Percentiles rank a stretch among this genome's conserved stretches.
phyloP scores from a whole-genome alignment of 2,329 filamentous ascomycete species.

The Neofusicoccum sp. region DNA sequence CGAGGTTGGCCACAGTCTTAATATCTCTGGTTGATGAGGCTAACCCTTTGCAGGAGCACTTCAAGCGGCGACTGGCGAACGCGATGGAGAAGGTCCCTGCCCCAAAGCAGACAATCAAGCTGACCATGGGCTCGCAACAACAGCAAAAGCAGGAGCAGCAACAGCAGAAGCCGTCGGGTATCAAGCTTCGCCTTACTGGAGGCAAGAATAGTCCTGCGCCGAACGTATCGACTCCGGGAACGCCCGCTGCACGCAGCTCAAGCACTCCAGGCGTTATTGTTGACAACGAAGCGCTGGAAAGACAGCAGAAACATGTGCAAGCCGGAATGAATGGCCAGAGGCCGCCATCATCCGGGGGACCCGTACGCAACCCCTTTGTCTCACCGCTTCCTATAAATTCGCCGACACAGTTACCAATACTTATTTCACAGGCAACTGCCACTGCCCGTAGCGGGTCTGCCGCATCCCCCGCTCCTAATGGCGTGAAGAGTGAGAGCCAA shows the following conservation, averaged over 20 bases:
- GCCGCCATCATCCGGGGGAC: slow-evolving; percentile 29
- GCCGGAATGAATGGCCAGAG: slow-evolving; percentile 50
- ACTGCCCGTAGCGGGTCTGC: slow-evolving; percentile 47
- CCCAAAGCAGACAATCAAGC: slow-evolving; percentile 77
- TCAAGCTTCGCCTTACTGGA: slow-evolving; percentile 70
- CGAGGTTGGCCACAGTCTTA: slow-evolving; percentile 59
- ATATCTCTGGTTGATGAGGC: neutral
- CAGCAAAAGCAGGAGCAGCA: slow-evolving; percentile 41
- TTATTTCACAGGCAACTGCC: neutral
- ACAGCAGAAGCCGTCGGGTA: slow-evolving; percentile 38
- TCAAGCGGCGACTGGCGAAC: slow-evolving; percentile 68
- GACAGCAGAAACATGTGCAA: slow-evolving; percentile 55
- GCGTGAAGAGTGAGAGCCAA: slow-evolving; percentile 44
- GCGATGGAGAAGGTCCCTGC: slow-evolving; percentile 74
- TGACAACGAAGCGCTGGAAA: slow-evolving; percentile 56
- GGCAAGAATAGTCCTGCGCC: slow-evolving; percentile 42
- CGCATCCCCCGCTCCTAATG: slow-evolving; percentile 31
- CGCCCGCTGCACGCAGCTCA: slow-evolving; percentile 44
- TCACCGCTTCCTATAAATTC: slow-evolving; percentile 24
- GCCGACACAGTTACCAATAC: neutral
- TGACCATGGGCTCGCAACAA: slow-evolving; percentile 59
- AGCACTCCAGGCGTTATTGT: slow-evolving; percentile 53
- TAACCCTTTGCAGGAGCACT: slow-evolving; percentile 59
- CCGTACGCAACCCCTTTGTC: slow-evolving; percentile 28
- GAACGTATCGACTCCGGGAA: slow-evolving; percentile 35